Evolutionary conservation across 2,329 filamentous ascomycete species (phyloP), one percentile per base, ranked within the genome.

Genomic region (Penicillium sp.): DNA sequence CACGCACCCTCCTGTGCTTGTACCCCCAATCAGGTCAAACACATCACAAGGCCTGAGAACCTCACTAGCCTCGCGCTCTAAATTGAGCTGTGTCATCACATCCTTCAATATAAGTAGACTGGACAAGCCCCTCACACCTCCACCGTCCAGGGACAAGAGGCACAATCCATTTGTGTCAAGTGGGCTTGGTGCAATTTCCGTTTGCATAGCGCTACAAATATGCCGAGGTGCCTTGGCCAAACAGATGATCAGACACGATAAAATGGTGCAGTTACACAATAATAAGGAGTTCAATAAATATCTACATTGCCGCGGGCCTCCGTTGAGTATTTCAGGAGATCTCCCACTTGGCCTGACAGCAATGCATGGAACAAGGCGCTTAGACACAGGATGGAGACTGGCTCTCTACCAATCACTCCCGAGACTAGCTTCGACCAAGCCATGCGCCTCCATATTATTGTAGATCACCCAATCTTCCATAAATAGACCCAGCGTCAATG

Each of bases 111-210:
- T 69, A 12, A 63, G 55, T 0, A 72, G 55, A 0, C 63, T 63
- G 0, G 71, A 72, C 3, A 73, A 55, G 0, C 69, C 69, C 5
- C 70, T 62, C 0, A 73, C 62, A 4, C 70, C 71, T 3, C 70
- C 71, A 9, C 71, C 71, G 54, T 73, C 70, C 5, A 67, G 53
- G 19, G 54, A 53, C 1, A 61, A 6, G 1, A 61, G 45, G 12
- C 57, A 59, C 1, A 60, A n/a, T 3, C 58, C 57, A 21, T 48
- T 29, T 1, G 10, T 13, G 3, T 56, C 42, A 6, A 53, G 33
- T 1, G 52, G 52, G 6, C 26, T 28, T 12, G 26, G 10, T 28
- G 1, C 26, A 9, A 12, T 28, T 12, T 7, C n/a, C 3, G 5
- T 15, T 4, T 32, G 1, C 13, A 44, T 31, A 8, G 1, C 3